Evolutionary conservation across 345 rosid genomes (phyloP), one percentile per base, ranked within the genome.

Genomic region (Brassica rapa): DNA sequence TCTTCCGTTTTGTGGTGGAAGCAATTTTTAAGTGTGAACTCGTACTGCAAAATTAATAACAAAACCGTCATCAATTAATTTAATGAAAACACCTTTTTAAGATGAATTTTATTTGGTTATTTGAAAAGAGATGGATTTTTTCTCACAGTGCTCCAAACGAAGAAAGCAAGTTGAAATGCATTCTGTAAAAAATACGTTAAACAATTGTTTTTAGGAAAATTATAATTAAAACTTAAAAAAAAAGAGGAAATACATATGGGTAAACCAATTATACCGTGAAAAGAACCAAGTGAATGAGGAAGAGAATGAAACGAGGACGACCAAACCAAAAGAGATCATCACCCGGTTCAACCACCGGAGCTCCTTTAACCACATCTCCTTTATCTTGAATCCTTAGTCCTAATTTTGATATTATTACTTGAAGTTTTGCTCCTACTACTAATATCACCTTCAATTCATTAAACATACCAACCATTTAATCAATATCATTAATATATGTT

Each of bases 281-380:
- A 73, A 95, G 97, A 71, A 86, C 91, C 15, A 93, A 46, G 78
- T 93, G 97, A 79, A 95, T 88, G 75, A 95, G 91, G 67, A 88
- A 89, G 81, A 95, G 98, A 64, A 95, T 73, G 75, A 95, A 81
- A 59, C 88, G 92, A 0, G 99, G 98, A 9, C 89, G 86, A 15
- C 97, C 89, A 7, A 95, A 93, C 99, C 99, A 95, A 91, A 95
- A 95, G 66, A 95, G 97, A 7, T 93, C 91, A 72, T 95, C 96
- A 0, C 91, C 89, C 5, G 96, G 99, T 82, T 88, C 84, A 81
- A 95, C 99, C 53, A 95, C 84, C 0, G 98, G 99, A 23, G 94
- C 89, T 64, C 99, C 99, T 85, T 83, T 87, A 66, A 95, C 94
- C 69, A 95, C 99, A 59, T 84, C 88, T 32, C 98, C 99, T 83